phyloP scores from a whole-genome alignment of 352 stramenopile species.

The Hyphochytrium catenoides region DNA sequence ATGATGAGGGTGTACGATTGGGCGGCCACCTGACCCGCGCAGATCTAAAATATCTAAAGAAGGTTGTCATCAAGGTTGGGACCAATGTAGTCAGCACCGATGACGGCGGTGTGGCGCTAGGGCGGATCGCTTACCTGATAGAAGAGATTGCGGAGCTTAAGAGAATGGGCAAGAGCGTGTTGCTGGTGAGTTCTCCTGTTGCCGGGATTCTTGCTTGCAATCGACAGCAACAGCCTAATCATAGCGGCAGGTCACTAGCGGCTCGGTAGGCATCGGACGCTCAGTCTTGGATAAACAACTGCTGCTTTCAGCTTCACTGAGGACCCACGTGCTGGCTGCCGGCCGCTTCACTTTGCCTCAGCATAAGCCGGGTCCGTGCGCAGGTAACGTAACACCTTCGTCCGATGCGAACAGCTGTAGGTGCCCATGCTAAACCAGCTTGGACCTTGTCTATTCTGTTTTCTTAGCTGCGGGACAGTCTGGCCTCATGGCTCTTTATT shows the following conservation, averaged over 20 bases:
- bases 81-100: slow-evolving; percentile 82
- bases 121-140: slow-evolving; percentile 62
- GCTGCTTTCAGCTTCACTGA: slow-evolving; percentile 50
- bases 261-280: slow-evolving; percentile 77
- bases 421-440: background rate
- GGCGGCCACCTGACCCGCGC: slow-evolving; percentile 6
- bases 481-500: slow-evolving; percentile 92
- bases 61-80: slow-evolving; percentile 85
- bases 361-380: slow-evolving; percentile 4
- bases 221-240: slow-evolving; percentile 17
- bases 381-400: slow-evolving; percentile 14
- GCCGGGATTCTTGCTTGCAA: slow-evolving; percentile 2
- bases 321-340: slow-evolving; percentile 57
- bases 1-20: too few relatives aligned
- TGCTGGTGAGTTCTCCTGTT: slow-evolving; percentile 20
- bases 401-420: slow-evolving; percentile 16
- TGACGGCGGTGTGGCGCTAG: slow-evolving; percentile 64
- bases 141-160: slow-evolving; percentile 83
- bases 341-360: slow-evolving; percentile 17
- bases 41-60: slow-evolving; percentile 42
- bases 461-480: slow-evolving; percentile 81
- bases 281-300: slow-evolving; percentile 80
- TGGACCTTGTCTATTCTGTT: slow-evolving; percentile 30
- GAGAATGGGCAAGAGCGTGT: slow-evolving; percentile 59
- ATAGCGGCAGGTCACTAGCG: slow-evolving; percentile 62